A percentile compares a stretch with the other conserved stretches of the same genome.
These are phyloP conservation scores for Emydomyces testavorans DNA, from an alignment of 2,329 filamentous ascomycete genomes.

Conservation along the genomic window DNA sequence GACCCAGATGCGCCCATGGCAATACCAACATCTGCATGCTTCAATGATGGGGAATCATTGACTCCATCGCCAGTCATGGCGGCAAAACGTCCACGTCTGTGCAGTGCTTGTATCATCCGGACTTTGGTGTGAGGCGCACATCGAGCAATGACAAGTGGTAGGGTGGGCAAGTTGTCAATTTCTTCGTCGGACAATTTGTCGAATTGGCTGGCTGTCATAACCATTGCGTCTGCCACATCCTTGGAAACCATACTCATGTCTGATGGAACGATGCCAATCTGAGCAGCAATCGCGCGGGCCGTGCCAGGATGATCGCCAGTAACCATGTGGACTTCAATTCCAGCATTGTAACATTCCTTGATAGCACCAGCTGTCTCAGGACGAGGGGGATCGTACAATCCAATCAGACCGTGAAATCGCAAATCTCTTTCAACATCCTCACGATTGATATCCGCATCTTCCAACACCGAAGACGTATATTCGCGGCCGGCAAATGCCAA, in stretches of 20 bases:
- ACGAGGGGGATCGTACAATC: slow-evolving; percentile 77
- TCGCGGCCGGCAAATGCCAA: slow-evolving; percentile 51
- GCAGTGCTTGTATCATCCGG: slow-evolving; percentile 62
- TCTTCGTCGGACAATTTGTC: slow-evolving; percentile 64
- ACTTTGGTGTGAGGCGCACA: slow-evolving; percentile 58
- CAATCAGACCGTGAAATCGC: slow-evolving; percentile 66
- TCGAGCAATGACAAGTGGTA: slow-evolving; percentile 49
- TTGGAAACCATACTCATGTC: slow-evolving; percentile 50
- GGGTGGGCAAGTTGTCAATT: slow-evolving; percentile 49
- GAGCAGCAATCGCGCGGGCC: slow-evolving; percentile 62
- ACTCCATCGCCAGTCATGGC: slow-evolving; percentile 88
- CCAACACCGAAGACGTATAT: slow-evolving; percentile 20
- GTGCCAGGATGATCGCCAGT: slow-evolving; percentile 74
- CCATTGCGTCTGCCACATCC: slow-evolving; percentile 54
- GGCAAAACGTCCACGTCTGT: slow-evolving; percentile 54
- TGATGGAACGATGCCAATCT: slow-evolving; percentile 64
- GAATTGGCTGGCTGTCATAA: slow-evolving; percentile 67
- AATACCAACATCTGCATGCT: slow-evolving; percentile 73
- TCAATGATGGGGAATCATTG: slow-evolving; percentile 74
- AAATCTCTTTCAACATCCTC: slow-evolving; percentile 55
- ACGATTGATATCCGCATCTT: slow-evolving; percentile 42
- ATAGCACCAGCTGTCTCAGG: slow-evolving; percentile 66
- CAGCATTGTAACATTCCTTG: slow-evolving; percentile 56
- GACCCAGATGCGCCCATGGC: slow-evolving; percentile 73
- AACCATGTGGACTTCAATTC: slow-evolving; percentile 72